Evolutionary conservation across 2,329 filamentous ascomycete species (phyloP), one percentile per base, ranked within the genome.

Genomic region (Apiospora saccharicola): DNA sequence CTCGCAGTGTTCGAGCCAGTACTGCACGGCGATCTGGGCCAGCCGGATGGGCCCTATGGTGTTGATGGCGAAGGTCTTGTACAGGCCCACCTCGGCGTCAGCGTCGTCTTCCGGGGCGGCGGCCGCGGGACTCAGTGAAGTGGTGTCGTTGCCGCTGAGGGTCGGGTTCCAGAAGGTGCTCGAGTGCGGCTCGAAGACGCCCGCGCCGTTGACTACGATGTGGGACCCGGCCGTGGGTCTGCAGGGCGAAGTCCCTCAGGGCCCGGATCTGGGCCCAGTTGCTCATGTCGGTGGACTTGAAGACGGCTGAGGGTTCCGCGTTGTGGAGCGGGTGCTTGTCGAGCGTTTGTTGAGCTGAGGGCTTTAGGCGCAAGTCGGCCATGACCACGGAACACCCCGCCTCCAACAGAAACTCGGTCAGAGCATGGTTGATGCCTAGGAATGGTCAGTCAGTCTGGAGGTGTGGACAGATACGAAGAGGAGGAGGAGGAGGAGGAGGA

Each of bases 221-320:
- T 78, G 72, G 72, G 34, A 78, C 67, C 8, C 70, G 61, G 13
- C 75, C 76, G 37, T 77, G 77, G 1, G 69, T 72, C 68, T 72
- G 61, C 13, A 78, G 34, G 0, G 76, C 64, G 0, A 70, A 72
- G 6, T 77, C 73, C 78, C 71, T 76, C 30, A 70, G 75, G 1
- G 76, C 78, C 14, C 69, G 72, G 12, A 82, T 78, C 0, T 82
- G 80, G 74, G 61, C 74, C 57, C 80, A 81, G 19, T 74, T 69
- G 1, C 73, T 75, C 37, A 74, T 67, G 71, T 79, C 72, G 24
- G 72, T 74, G 51, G 73, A 46, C 44, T 78, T 61, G 71, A 71
- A 75, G 22, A 71, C 44, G 13, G 70, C 73, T 1, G 70, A 73
- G 13, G 57, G 57, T 34, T 64, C 16, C 24, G 67, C 30, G 4